phyloP scores from a whole-genome alignment of 495 filamentous ascomycete genomes.

The Aspergillus cavernicola region DNA sequence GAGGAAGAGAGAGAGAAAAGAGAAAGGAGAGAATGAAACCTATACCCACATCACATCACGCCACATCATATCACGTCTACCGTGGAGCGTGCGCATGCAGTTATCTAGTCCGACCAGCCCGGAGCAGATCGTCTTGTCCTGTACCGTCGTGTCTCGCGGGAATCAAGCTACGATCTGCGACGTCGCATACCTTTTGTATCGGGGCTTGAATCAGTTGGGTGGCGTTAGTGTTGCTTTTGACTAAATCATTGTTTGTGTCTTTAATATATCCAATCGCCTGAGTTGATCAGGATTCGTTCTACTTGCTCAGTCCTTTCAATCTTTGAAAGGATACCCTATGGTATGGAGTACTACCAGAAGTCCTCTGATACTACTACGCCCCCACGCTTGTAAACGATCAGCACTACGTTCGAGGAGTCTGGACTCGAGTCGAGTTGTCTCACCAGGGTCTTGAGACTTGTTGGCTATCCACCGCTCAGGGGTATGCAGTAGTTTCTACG shows the following conservation, averaged over 20 bases:
- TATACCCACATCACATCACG: neutral
- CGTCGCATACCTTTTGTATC: slow-evolving; percentile 2
- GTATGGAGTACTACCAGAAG: no score
- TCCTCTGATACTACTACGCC: neutral
- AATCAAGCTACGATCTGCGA: neutral
- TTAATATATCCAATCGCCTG: slow-evolving; percentile 1
- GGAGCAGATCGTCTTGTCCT: neutral
- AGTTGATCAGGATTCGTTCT: neutral
- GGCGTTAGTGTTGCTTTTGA: slow-evolving; percentile 7
- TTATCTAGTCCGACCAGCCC: neutral
- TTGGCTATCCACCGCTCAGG: neutral
- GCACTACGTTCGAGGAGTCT: neutral
- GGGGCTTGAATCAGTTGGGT: neutral
- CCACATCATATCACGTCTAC: neutral
- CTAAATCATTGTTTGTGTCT: slow-evolving; percentile 1
- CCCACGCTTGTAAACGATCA: slow-evolving; percentile 1
- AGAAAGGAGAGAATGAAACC: neutral
- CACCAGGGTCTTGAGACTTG: neutral
- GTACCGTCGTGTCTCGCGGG: neutral
- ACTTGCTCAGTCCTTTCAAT: no score
- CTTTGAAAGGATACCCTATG: no score
- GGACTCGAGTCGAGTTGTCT: neutral
- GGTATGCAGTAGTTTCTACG: neutral
- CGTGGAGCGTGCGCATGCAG: neutral
- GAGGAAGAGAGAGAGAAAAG: neutral